Percentiles rank a stretch among this genome's conserved stretches.
phyloP scores from a whole-genome alignment of 1,284 basidiomycete genomes.

The Moesziomyces sp. region DNA sequence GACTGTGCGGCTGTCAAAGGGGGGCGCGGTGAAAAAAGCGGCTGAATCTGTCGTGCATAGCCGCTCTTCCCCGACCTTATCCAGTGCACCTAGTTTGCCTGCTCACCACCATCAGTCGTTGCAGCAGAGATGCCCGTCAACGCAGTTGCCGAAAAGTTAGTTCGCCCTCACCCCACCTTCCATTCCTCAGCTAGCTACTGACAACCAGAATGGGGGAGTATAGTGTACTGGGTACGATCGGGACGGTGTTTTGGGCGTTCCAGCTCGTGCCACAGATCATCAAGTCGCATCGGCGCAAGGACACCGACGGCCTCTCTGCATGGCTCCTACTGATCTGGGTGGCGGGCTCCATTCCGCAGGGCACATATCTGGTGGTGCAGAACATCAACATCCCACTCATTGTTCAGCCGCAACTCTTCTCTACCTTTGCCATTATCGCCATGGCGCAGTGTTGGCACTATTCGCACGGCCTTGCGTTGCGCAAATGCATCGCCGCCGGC shows the following conservation, averaged over 20 bases:
- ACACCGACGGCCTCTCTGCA: slow-evolving; percentile 78
- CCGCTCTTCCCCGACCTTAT: too few species aligned
- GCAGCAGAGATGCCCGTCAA: slow-evolving; percentile 6
- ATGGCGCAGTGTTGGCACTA: slow-evolving; percentile 75
- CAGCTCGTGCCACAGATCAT: slow-evolving; percentile 78
- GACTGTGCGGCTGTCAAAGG: too few species aligned
- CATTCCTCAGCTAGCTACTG: too few species aligned
- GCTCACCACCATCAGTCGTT: background rate
- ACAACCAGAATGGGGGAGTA: too few species aligned
- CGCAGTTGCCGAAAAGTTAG: slow-evolving; percentile 34
- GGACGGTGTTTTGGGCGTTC: slow-evolving; percentile 77
- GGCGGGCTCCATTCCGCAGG: slow-evolving; percentile 74
- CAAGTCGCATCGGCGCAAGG: slow-evolving; percentile 79
- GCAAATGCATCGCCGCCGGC: slow-evolving; percentile 69
- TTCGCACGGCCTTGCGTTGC: slow-evolving; percentile 64
- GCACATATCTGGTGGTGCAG: slow-evolving; percentile 78
- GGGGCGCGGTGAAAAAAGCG: too few species aligned
- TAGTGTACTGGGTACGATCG: slow-evolving; percentile 42
- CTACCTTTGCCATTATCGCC: slow-evolving; percentile 74
- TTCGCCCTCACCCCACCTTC: too few species aligned
- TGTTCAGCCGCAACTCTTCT: slow-evolving; percentile 80
- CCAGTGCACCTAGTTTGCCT: background rate
- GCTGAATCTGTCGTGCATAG: too few species aligned
- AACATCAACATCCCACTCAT: slow-evolving; percentile 78
- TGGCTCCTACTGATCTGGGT: slow-evolving; percentile 80